Evolutionary conservation across 768 basidiomycete species (phyloP).

Genomic region (Pleurotus pulmonarius): DNA sequence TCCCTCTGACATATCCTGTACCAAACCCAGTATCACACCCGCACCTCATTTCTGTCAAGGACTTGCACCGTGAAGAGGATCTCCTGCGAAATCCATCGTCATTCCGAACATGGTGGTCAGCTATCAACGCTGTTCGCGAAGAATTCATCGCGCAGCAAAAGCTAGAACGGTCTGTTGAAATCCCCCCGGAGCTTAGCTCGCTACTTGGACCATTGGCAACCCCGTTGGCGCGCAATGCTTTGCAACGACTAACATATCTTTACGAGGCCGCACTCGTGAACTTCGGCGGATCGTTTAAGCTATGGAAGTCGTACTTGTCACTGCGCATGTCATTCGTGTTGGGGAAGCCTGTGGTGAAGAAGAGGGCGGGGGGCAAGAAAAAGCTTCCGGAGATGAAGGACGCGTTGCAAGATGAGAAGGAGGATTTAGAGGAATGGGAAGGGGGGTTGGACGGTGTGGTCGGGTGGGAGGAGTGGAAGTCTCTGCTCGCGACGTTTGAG

Average conservation of each 20-base stretch:
- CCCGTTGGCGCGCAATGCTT: conserved; percentile 62
- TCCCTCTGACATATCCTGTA: conserved; percentile 83
- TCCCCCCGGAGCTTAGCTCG: conserved; percentile 45
- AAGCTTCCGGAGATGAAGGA: conserved; percentile 91
- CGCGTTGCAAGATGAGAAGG: conserved; percentile 79
- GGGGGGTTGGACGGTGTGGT: conserved; percentile 81
- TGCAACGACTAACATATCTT: conserved; percentile 86
- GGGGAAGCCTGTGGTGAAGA: conserved; percentile 67
- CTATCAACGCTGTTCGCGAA: conserved; percentile 75
- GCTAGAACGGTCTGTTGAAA: conserved; percentile 43
- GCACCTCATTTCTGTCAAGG: conserved; percentile 66
- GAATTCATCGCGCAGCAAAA: conserved; percentile 54
- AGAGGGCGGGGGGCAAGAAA: conserved; percentile 83
- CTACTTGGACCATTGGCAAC: conserved; percentile 82
- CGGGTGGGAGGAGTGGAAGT: conserved; percentile 97
- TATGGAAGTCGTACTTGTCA: conserved; percentile 92
- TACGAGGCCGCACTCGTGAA: conserved; percentile 89
- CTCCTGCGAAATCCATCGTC: conserved; percentile 87
- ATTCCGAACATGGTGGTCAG: conserved; percentile 91
- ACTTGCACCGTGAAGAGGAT: conserved; percentile 91
- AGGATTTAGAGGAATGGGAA: conserved; percentile 82
- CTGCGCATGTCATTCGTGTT: conserved; percentile 84
- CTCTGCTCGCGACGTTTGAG: conserved; percentile 84
- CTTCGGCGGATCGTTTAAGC: conserved; percentile 88
- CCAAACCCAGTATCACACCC: conserved; percentile 81